These are phyloP conservation scores for Microbotryomycetes sp. DNA, from an alignment of 1,284 basidiomycete species.

Conservation along the genomic window DNA sequence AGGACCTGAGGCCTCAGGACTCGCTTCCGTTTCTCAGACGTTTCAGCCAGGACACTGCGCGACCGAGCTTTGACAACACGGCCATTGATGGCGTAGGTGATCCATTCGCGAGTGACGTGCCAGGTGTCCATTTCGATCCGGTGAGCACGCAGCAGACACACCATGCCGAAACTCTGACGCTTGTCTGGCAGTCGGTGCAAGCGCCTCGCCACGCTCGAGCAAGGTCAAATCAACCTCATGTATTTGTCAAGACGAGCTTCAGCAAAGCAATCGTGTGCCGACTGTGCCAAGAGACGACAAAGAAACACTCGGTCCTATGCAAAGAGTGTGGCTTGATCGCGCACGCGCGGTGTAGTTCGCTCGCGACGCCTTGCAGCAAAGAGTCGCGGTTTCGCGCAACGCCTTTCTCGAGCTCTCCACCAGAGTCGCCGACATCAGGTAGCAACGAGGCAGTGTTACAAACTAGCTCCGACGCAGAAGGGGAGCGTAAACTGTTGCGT, in stretches of 20 bases:
- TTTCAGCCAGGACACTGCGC: conserved; percentile 47
- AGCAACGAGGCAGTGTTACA: not conserved
- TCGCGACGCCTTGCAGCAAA: not conserved
- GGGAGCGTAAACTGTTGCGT: not conserved
- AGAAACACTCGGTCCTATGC: conserved; percentile 80
- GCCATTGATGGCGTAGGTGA: not conserved
- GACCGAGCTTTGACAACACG: not conserved
- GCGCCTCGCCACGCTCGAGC: not conserved
- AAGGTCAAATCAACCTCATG: conserved; percentile 46
- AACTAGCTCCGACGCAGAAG: not conserved
- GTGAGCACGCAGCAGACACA: too few species aligned
- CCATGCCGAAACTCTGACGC: too few species aligned
- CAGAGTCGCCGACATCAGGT: not conserved
- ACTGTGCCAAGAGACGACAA: conserved; percentile 70
- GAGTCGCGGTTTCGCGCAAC: not conserved
- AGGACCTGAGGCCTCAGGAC: conserved; percentile 80
- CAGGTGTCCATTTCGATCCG: not conserved
- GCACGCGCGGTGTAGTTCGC: conserved; percentile 59
- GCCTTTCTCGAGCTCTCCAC: not conserved
- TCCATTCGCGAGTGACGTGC: not conserved
- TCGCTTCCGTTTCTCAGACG: conserved; percentile 87
- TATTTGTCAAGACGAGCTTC: conserved; percentile 85
- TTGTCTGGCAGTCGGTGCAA: not conserved
- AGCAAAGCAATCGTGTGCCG: conserved; percentile 87
- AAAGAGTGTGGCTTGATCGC: conserved; percentile 82